Evolutionary conservation across 169 alveolate species (phyloP).

Genomic region (Cryptosporidium sp.): DNA sequence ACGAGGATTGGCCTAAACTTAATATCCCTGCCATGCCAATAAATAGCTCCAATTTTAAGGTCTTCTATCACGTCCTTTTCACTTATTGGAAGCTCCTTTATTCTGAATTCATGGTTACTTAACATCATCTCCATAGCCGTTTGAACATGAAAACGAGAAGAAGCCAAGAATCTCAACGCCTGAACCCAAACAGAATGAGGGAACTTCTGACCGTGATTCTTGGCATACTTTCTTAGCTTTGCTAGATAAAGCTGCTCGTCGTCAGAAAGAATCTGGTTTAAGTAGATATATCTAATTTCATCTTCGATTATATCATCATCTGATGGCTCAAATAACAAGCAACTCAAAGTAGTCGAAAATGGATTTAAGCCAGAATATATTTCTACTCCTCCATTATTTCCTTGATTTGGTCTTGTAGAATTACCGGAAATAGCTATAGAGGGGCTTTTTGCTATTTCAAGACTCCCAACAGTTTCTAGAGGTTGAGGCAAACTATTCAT

Average conservation of each 20-base stretch:
- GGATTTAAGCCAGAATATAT: slow-evolving; percentile 46
- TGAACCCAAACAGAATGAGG: slow-evolving; percentile 68
- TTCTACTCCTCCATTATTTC: slow-evolving; percentile 39
- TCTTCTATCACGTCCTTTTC: slow-evolving; percentile 55
- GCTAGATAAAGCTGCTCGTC: slow-evolving; percentile 60
- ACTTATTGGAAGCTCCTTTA: slow-evolving; percentile 57
- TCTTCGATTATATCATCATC: slow-evolving; percentile 50
- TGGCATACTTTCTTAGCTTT: slow-evolving; percentile 41
- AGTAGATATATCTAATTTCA: slow-evolving; percentile 63
- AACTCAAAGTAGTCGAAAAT: slow-evolving; percentile 37
- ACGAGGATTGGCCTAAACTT: slow-evolving; percentile 73
- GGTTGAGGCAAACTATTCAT: slow-evolving; percentile 35
- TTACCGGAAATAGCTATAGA: background rate
- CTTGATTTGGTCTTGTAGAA: background rate
- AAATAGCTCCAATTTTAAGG: slow-evolving; percentile 73
- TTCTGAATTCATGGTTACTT: slow-evolving; percentile 43
- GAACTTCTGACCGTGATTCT: slow-evolving; percentile 32
- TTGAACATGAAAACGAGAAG: slow-evolving; percentile 65
- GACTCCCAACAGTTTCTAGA: background rate
- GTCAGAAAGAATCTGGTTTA: slow-evolving; percentile 52
- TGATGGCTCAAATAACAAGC: slow-evolving; percentile 46
- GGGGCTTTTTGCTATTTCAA: slow-evolving; percentile 5
- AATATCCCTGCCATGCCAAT: slow-evolving; percentile 77
- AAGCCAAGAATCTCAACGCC: slow-evolving; percentile 59
- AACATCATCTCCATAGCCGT: slow-evolving; percentile 52